Evolutionary conservation across 2,329 filamentous ascomycete species (phyloP).

Genomic region (Botrytis aclada): DNA sequence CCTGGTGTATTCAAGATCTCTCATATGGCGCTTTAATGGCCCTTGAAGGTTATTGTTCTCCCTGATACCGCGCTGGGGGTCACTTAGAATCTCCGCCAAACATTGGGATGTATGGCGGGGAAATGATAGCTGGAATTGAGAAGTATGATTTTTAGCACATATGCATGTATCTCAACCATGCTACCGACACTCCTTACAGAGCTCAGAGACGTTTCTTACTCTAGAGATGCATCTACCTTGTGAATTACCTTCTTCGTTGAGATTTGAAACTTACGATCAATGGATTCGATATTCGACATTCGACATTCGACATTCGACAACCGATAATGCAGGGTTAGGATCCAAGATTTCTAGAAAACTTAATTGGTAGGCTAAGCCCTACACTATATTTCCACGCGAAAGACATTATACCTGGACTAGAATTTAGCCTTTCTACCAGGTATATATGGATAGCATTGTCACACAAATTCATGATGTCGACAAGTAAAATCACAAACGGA

Average conservation of each 20-base stretch:
- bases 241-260: background rate
- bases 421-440: background rate
- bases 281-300: background rate
- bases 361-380: slow-evolving; percentile 4
- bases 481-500: background rate
- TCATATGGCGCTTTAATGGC: background rate
- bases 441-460: background rate
- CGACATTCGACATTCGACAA: background rate
- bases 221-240: background rate
- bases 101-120: background rate
- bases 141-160: background rate
- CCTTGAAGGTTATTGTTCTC: too few species aligned
- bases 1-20: background rate
- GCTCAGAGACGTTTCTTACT: background rate
- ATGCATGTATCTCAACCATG: background rate
- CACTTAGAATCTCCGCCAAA: too few species aligned
- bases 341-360: background rate
- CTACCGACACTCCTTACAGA: background rate
- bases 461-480: too few species aligned
- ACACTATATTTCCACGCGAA: background rate
- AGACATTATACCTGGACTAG: background rate
- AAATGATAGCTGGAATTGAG: background rate
- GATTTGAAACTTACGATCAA: background rate
- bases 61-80: too few species aligned
- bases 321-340: background rate